A percentile compares a stretch with the other conserved stretches of the same genome.
Evolutionary conservation across 345 rosid species (phyloP).

Genomic region (Arabidopsis suecica): DNA sequence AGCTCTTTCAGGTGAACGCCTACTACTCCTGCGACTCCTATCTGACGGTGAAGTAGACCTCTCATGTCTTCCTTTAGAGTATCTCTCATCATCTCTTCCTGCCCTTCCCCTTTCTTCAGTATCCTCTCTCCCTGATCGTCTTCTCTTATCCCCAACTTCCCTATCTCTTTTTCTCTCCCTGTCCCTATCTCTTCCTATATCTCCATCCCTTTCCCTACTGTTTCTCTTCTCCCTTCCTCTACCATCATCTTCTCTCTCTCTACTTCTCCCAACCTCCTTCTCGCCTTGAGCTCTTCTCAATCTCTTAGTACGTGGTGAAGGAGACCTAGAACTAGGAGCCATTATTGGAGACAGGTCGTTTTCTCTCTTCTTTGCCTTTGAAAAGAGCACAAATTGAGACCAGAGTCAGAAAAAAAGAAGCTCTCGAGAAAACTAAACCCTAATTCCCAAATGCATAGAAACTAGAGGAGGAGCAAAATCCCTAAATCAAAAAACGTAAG

Average conservation of each 20-base stretch:
- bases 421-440: neutral
- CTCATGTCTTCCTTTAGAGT: conserved; percentile 54
- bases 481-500: conserved; percentile 21
- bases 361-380: conserved; percentile 16
- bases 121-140: conserved; percentile 66
- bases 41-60: conserved; percentile 63
- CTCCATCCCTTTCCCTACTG: conserved; percentile 43
- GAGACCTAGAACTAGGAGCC: conserved; percentile 67
- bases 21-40: conserved; percentile 46
- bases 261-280: conserved; percentile 53
- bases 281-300: conserved; percentile 63
- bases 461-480: conserved; percentile 21
- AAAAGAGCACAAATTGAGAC: conserved; percentile 8
- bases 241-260: conserved; percentile 53
- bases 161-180: conserved; percentile 48
- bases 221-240: conserved; percentile 57
- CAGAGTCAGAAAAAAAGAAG: conserved; percentile 17
- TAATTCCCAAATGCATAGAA: conserved; percentile 6
- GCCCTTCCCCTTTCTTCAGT: conserved; percentile 53
- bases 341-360: conserved; percentile 34
- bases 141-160: conserved; percentile 56
- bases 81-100: conserved; percentile 59
- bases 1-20: conserved; percentile 38
- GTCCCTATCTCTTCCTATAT: conserved; percentile 40
- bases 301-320: conserved; percentile 73